Evolutionary conservation across 208 protist species (phyloP).

Genomic region (Trypanosoma scelopori): DNA sequence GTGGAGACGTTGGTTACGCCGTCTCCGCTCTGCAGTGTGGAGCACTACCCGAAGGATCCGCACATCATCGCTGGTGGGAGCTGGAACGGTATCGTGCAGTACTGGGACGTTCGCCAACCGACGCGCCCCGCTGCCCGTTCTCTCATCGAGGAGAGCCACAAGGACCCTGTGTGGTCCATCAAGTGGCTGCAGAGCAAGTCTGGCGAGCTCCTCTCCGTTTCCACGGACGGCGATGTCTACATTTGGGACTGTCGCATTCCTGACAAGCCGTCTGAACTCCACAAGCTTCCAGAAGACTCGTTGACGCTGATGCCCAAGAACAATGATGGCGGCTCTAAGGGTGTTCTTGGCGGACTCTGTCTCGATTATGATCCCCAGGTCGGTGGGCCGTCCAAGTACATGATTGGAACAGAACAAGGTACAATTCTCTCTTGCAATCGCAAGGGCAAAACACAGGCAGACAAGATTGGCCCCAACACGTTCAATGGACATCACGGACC

Average conservation of each 20-base stretch:
- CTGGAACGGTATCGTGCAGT: constrained; percentile 96
- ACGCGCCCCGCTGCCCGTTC: constrained; percentile 78
- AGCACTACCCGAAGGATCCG: constrained; percentile 96
- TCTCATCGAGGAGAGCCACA: constrained; percentile 95
- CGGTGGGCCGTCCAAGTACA: constrained; percentile 95
- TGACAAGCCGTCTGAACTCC: constrained; percentile 89
- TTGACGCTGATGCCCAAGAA: constrained; percentile 88
- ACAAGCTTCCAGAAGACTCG: constrained; percentile 75
- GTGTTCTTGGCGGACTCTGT: constrained; percentile 91
- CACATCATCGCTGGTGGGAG: constrained; percentile 95
- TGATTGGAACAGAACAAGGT: constrained; percentile 97
- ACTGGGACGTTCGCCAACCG: constrained; percentile 96
- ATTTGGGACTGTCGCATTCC: constrained; percentile 96
- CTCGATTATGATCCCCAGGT: constrained; percentile 95
- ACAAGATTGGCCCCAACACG: constrained; percentile 92
- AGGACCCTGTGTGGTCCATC: constrained; percentile 96
- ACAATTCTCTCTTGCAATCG: constrained; percentile 93
- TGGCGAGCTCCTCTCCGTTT: constrained; percentile 93
- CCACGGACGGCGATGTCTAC: constrained; percentile 94
- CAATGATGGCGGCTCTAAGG: constrained; percentile 87
- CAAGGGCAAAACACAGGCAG: constrained; percentile 93
- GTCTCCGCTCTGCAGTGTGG: constrained; percentile 94
- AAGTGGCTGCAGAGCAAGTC: constrained; percentile 97
- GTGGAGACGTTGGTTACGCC: constrained; percentile 89
- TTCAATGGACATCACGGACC: constrained; percentile 96